Evolutionary conservation across 129 eudicot species (phyloP).

Genomic region (Pseudognaphalium luteoalbum): DNA sequence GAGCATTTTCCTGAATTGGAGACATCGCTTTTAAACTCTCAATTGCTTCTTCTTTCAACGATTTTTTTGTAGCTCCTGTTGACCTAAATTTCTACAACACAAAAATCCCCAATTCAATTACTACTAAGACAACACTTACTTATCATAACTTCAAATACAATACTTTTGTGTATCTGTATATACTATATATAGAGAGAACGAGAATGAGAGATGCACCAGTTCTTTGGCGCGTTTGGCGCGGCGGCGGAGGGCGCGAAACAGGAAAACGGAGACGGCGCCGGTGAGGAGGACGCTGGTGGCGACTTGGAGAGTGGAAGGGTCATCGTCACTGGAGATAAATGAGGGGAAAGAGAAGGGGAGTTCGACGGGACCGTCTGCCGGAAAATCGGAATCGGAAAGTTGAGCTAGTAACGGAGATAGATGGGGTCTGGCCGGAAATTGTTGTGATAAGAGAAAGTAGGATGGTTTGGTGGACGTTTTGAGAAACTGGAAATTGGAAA

Average conservation of each 20-base stretch:
- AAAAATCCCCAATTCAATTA: slow-evolving; percentile 13
- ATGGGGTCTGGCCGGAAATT: slow-evolving; percentile 24
- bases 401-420: slow-evolving; percentile 47
- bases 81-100: slow-evolving; percentile 76
- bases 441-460: slow-evolving; percentile 18
- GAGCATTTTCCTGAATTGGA: slow-evolving; percentile 44
- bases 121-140: background rate
- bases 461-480: slow-evolving; percentile 30
- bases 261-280: slow-evolving; percentile 87
- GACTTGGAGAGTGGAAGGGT: slow-evolving; percentile 72
- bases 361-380: slow-evolving; percentile 73
- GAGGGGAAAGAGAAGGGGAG: slow-evolving; percentile 59
- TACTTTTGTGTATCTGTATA: too few relatives aligned
- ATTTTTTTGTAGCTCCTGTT: slow-evolving; percentile 57
- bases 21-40: slow-evolving; percentile 85
- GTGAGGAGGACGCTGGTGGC: slow-evolving; percentile 90
- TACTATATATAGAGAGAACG: background rate
- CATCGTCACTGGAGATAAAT: slow-evolving; percentile 63
- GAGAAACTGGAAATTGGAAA: slow-evolving; percentile 28
- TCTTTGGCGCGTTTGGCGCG: slow-evolving; percentile 89
- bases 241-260: slow-evolving; percentile 91
- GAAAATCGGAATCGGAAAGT: slow-evolving; percentile 33
- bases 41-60: slow-evolving; percentile 85
- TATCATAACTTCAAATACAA: background rate
- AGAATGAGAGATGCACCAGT: slow-evolving; percentile 41